Evolutionary conservation across 768 basidiomycete genomes (phyloP), one percentile per base, ranked within the genome.

Genomic region (Gloeostereum incarnatum): DNA sequence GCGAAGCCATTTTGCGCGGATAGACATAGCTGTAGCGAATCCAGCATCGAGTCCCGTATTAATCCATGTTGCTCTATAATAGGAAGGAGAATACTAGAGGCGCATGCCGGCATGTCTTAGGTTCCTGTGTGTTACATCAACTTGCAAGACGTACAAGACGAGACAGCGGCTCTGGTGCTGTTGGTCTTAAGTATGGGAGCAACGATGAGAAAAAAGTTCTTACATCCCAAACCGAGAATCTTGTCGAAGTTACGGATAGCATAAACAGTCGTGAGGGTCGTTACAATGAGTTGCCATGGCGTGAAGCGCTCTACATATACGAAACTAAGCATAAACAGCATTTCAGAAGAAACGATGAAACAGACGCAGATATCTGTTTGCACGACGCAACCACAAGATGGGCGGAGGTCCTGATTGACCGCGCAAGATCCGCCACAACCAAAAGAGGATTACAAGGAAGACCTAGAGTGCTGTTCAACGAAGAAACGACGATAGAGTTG

Each of bases 51-150:
- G 66, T 2, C 92, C 93, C 1, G 88, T 94, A 35, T 61, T 76
- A 41, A 99, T 81, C 84, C 92, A 99, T 36, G 93, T 94, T 6
- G 92, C 94, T 18, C 96, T 83, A 62, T 93, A 94, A 59, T 92
- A 96, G 2, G 88, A 84, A 1, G 87, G 75, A 3, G 90, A 86
- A 54, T 96, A 94, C 90, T 92, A 45, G 8, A 36, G 33, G n/a
- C n/a, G n/a, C n/a, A n/a, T n/a, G n/a, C n/a, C n/a, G n/a, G n/a
- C n/a, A n/a, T n/a, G n/a, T n/a, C n/a, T n/a, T n/a, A n/a, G n/a
- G n/a, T n/a, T n/a, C n/a, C n/a, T n/a, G n/a, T n/a, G n/a, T 10
- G 37, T 36, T 5, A 42, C 35, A 38, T 44, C 35, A 41, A 39
- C 20, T 31, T 35, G 30, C 36, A 31, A 22, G 37, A 66, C 81